phyloP scores from a whole-genome alignment of 257 asterid species.

The Fraxinus excelsior region DNA sequence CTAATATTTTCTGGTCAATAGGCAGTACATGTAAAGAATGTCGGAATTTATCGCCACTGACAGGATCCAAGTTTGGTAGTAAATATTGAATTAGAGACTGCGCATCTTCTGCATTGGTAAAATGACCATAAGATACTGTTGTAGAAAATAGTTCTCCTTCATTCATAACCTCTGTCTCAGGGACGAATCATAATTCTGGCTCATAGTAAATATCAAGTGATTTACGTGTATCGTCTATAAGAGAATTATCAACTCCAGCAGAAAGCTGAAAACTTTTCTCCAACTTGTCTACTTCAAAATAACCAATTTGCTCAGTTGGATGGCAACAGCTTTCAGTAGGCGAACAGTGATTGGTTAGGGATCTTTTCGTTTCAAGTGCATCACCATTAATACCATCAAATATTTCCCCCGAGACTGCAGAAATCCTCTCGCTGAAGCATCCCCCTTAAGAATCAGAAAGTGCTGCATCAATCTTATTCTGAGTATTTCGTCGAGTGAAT shows the following conservation, averaged over 20 bases:
- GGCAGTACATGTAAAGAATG: constrained; percentile 24
- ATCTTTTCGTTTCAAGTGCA: constrained; percentile 31
- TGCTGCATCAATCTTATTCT: constrained; percentile 59
- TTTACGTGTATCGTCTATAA: constrained; percentile 35
- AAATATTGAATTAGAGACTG: constrained; percentile 34
- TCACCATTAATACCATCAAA: constrained; percentile 37
- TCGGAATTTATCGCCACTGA: constrained; percentile 25
- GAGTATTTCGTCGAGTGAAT: constrained; percentile 37
- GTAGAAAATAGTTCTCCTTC: constrained; percentile 51
- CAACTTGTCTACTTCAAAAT: constrained; percentile 41
- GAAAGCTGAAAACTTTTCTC: constrained; percentile 38
- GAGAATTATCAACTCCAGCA: constrained; percentile 38
- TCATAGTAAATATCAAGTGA: constrained; percentile 47
- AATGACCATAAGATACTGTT: constrained; percentile 53
- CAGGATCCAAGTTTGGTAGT: constrained; percentile 30
- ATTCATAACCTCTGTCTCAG: constrained; percentile 56
- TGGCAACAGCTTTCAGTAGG: constrained; percentile 37
- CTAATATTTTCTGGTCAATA: constrained; percentile 34
- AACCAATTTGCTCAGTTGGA: constrained; percentile 35
- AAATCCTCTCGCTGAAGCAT: constrained; percentile 34
- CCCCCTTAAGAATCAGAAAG: constrained; percentile 85
- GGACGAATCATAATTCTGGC: constrained; percentile 68
- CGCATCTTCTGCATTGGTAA: constrained; percentile 34
- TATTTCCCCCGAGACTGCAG: constrained; percentile 37
- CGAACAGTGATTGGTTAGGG: constrained; percentile 31